Evolutionary conservation across 257 asterid genomes (phyloP).

Genomic region (Cinchona pubescens): DNA sequence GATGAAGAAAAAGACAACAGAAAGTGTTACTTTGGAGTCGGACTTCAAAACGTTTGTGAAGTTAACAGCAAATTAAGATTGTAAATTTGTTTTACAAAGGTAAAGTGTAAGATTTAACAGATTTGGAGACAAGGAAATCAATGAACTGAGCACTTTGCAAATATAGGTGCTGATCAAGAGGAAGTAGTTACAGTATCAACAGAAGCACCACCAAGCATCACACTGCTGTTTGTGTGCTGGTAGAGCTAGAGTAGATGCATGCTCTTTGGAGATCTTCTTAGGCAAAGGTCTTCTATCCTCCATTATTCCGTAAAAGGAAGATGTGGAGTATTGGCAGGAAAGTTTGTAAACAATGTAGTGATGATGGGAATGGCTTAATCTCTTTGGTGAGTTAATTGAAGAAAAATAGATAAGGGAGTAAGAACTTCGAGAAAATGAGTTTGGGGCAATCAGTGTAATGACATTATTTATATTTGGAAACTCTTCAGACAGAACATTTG

Average conservation of each 20-base stretch:
- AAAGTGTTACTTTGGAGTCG: background rate
- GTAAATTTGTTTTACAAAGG: background rate
- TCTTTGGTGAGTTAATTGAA: background rate
- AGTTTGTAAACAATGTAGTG: background rate
- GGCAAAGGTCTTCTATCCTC: background rate
- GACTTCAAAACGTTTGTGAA: background rate
- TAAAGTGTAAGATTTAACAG: background rate
- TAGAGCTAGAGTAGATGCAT: background rate
- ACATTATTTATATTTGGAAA: background rate
- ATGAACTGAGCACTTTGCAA: background rate
- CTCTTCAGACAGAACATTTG: background rate
- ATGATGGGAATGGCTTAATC: background rate
- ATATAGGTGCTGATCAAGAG: background rate
- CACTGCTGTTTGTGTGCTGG: background rate
- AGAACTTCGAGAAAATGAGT: background rate
- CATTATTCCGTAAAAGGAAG: background rate
- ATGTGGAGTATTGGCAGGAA: background rate
- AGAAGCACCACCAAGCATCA: background rate
- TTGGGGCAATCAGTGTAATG: background rate
- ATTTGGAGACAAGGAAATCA: background rate
- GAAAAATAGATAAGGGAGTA: background rate
- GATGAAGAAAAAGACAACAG: background rate
- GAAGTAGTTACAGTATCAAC: background rate
- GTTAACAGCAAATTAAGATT: background rate
- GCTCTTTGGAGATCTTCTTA: background rate